A percentile compares a stretch with the other conserved stretches of the same genome.
Evolutionary conservation across 768 basidiomycete genomes (phyloP).

Genomic region (Paxillus rubicundulus): DNA sequence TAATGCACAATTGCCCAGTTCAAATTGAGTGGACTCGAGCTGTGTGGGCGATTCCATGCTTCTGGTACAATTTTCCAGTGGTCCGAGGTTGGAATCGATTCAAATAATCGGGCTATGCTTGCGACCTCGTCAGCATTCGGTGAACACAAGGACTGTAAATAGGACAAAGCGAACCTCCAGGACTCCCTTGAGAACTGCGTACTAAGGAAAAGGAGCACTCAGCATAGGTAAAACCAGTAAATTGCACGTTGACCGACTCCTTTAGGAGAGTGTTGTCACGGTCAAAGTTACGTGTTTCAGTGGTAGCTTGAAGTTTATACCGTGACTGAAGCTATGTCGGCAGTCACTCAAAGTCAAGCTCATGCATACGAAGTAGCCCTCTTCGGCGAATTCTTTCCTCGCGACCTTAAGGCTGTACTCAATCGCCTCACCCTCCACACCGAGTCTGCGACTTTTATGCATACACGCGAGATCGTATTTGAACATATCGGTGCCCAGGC

Average conservation of each 20-base stretch:
- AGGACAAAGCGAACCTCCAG: background rate
- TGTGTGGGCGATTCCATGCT: conserved; percentile 9
- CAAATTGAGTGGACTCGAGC: conserved; percentile 14
- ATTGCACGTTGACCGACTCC: background rate
- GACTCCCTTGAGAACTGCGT: too few species aligned
- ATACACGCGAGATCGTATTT: conserved; percentile 76
- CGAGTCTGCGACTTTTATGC: conserved; percentile 73
- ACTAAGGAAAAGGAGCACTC: too few species aligned
- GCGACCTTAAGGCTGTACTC: conserved; percentile 72
- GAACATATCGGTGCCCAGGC: conserved; percentile 70
- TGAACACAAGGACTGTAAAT: background rate
- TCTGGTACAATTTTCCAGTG: conserved; percentile 7
- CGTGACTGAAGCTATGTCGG: conserved; percentile 15
- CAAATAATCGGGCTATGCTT: too few species aligned
- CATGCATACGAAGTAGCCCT: conserved; percentile 80
- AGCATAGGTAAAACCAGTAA: too few species aligned
- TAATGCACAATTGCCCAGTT: conserved; percentile 41
- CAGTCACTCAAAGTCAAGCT: conserved; percentile 29
- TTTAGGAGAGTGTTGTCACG: too few species aligned
- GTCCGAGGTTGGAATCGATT: background rate
- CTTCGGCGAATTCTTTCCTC: conserved; percentile 77
- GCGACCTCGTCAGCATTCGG: too few species aligned
- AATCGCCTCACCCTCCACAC: conserved; percentile 80
- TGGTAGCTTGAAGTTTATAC: background rate
- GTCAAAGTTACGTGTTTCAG: background rate